These are phyloP conservation scores for Phytophthora quininea DNA, from an alignment of 352 stramenopile genomes.

Conservation along the genomic window DNA sequence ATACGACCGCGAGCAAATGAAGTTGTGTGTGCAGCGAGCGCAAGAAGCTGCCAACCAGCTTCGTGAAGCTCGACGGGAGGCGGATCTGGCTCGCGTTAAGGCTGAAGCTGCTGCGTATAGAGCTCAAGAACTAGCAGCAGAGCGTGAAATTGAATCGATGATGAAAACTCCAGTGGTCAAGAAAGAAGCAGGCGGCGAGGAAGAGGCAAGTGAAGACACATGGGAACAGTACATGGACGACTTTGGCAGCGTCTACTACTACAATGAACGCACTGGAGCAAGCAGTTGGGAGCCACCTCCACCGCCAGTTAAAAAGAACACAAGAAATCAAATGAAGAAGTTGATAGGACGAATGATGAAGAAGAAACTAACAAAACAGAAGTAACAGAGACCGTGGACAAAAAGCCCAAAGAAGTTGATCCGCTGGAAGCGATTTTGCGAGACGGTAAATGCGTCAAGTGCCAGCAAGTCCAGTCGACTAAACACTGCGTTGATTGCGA, in stretches of 20 bases:
- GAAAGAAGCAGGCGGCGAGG: background rate
- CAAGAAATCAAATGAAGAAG: too few species aligned
- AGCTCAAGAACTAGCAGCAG: constrained; percentile 46
- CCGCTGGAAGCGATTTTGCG: constrained; percentile 14
- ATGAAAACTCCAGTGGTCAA: constrained; percentile 8
- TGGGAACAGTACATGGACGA: constrained; percentile 49
- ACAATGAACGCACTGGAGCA: constrained; percentile 53
- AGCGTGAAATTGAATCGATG: constrained; percentile 38
- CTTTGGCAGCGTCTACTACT: constrained; percentile 72
- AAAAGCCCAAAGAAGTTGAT: constrained; percentile 15
- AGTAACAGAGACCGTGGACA: background rate
- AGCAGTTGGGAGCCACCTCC: constrained; percentile 60
- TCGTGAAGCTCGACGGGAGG: constrained; percentile 67
- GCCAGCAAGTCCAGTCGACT: constrained; percentile 34
- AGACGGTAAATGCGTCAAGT: constrained; percentile 49
- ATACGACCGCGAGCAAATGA: constrained; percentile 65
- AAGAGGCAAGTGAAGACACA: constrained; percentile 13
- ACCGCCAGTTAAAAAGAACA: background rate
- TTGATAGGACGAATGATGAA: background rate
- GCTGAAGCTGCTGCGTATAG: constrained; percentile 49
- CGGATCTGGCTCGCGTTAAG: constrained; percentile 60
- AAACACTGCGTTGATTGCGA: constrained; percentile 69
- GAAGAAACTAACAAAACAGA: background rate
- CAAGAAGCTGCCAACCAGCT: constrained; percentile 50
- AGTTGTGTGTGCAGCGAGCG: constrained; percentile 52